phyloP scores from a whole-genome alignment of 768 basidiomycete species.

The Podaxis sp. region DNA sequence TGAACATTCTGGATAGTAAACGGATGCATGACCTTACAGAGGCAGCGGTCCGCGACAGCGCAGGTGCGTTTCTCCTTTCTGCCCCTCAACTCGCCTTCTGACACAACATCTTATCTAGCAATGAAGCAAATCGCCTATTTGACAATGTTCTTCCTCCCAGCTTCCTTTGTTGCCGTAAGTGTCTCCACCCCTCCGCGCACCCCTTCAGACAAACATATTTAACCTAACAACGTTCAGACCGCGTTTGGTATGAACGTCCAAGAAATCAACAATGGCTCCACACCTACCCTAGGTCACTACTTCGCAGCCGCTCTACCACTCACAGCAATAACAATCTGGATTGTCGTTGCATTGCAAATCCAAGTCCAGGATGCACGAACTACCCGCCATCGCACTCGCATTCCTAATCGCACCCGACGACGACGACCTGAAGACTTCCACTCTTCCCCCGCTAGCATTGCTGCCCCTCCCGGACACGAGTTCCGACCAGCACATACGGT shows the following conservation, averaged over 20 bases:
- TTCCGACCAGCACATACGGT: neutral
- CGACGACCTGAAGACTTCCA: neutral
- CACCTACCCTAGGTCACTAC: constrained; percentile 36
- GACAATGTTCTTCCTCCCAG: constrained; percentile 61
- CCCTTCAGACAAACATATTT: neutral
- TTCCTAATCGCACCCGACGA: neutral
- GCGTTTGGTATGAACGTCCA: constrained; percentile 50
- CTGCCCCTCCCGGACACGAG: neutral
- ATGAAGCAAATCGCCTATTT: constrained; percentile 57
- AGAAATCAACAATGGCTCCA: constrained; percentile 30
- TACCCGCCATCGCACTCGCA: neutral
- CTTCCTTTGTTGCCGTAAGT: constrained; percentile 45
- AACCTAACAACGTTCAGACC: constrained; percentile 24
- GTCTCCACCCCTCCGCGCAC: neutral
- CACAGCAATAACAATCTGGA: constrained; percentile 42
- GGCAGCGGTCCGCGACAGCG: constrained; percentile 37
- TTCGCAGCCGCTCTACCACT: constrained; percentile 36
- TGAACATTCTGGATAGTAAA: constrained; percentile 48
- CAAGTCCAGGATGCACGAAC: constrained; percentile 14
- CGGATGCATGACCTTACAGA: constrained; percentile 46
- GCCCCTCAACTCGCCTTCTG: neutral
- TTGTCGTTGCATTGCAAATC: constrained; percentile 43
- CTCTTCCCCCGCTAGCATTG: neutral
- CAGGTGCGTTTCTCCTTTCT: constrained; percentile 12
- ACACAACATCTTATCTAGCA: constrained; percentile 22